Conservation (phyloP, 2,329 filamentous ascomycete species). For the Fusarium sp. region DNA sequence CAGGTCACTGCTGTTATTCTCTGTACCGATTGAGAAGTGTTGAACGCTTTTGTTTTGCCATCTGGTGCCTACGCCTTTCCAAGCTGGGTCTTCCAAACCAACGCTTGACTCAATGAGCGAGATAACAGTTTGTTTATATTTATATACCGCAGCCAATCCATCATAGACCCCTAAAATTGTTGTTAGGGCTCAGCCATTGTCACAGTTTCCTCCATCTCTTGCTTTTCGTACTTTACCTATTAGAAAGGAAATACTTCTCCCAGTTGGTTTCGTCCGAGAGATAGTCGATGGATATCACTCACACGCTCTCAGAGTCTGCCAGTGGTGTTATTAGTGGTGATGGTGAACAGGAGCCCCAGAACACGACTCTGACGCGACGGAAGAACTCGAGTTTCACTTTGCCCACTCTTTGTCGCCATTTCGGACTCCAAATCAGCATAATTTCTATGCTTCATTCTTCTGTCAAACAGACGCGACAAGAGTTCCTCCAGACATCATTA, state of each 20-base stretch:
- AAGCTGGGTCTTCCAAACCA: no score
- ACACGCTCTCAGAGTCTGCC: background rate
- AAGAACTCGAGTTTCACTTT: accelerated
- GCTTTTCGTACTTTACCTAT: background rate
- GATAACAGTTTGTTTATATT: no score
- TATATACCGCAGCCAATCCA: background rate
- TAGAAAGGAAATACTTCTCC: no score
- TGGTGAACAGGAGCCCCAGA: background rate
- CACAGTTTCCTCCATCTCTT: background rate
- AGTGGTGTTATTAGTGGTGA: accelerated
- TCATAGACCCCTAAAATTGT: background rate
- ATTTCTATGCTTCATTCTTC: no score
- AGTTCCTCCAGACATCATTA: no score
- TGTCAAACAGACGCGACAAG: background rate
- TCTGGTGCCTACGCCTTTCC: no score
- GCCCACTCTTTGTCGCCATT: no score
- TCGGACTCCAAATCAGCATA: background rate
- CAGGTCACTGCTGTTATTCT: no score
- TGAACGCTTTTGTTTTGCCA: no score
- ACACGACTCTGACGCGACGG: background rate
- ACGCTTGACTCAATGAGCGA: no score
- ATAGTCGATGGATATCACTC: background rate
- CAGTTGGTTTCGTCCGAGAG: background rate
- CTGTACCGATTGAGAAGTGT: no score
- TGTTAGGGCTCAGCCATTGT: no score